A percentile compares a stretch with the other conserved stretches of the same genome.
phyloP scores from a whole-genome alignment of 345 rosid genomes.

The Gossypium bickii region DNA sequence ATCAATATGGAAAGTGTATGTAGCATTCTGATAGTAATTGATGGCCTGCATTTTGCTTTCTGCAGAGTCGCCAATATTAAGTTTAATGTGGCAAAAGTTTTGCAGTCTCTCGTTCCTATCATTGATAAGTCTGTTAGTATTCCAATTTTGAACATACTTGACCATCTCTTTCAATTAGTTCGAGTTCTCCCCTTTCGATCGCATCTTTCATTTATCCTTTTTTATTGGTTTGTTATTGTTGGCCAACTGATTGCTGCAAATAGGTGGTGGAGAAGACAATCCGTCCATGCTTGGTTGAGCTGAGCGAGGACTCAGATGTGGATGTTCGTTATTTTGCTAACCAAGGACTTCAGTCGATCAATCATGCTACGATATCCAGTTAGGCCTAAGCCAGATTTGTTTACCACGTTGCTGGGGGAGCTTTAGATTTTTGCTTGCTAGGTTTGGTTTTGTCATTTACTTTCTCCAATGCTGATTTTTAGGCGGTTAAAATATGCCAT shows the following conservation, averaged over 20 bases:
- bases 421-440: background rate
- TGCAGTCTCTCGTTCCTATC: slow-evolving; percentile 81
- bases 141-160: background rate
- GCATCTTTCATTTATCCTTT: background rate
- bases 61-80: slow-evolving; percentile 93
- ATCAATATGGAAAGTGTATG: background rate
- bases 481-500: no score
- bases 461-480: background rate
- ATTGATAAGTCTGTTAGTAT: slow-evolving; percentile 73
- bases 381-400: slow-evolving; percentile 19
- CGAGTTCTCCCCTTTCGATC: background rate
- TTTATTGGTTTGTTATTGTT: background rate
- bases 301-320: slow-evolving; percentile 88
- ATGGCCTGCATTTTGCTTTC: background rate
- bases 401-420: background rate
- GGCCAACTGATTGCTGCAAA: background rate
- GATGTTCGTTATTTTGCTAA: slow-evolving; percentile 85
- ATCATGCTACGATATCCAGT: slow-evolving; percentile 69
- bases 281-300: slow-evolving; percentile 71
- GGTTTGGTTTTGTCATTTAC: background rate
- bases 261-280: slow-evolving; percentile 81
- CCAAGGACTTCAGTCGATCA: slow-evolving; percentile 66
- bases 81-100: slow-evolving; percentile 89
- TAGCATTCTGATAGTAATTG: slow-evolving; percentile 10
- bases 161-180: no score